A percentile compares a stretch with the other conserved stretches of the same genome.
Evolutionary conservation across 306 rosid genomes (phyloP).

Genomic region (Lablab purpureus): DNA sequence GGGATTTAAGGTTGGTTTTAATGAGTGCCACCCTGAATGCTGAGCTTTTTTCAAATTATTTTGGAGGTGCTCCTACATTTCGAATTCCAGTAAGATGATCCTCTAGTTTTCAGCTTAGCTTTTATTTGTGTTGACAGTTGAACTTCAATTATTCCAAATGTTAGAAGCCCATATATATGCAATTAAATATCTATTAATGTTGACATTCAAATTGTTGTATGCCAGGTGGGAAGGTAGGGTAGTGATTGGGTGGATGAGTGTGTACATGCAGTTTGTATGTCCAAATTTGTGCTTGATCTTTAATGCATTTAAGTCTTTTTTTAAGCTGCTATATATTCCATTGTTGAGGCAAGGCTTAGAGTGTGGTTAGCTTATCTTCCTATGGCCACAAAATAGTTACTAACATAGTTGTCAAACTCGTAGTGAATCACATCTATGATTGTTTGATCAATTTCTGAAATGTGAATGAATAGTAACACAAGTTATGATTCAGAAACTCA

Average conservation of each 20-base stretch:
- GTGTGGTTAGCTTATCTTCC: constrained; percentile 30
- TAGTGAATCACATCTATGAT: too few species aligned
- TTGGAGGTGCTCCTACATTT: constrained; percentile 73
- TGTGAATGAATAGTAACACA: too few species aligned
- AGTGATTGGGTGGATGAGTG: constrained; percentile 28
- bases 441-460: too few species aligned
- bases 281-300: constrained; percentile 6
- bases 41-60: constrained; percentile 87
- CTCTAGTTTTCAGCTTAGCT: constrained; percentile 30
- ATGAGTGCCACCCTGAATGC: constrained; percentile 99
- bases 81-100: constrained; percentile 70
- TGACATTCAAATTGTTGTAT: constrained; percentile 28
- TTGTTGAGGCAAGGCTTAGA: constrained; percentile 11
- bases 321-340: constrained; percentile 12
- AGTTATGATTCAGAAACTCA: too few species aligned
- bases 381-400: background rate
- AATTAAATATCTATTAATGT: background rate
- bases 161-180: constrained; percentile 25
- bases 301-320: constrained; percentile 1
- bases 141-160: constrained; percentile 23
- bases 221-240: constrained; percentile 11
- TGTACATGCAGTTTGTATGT: constrained; percentile 24
- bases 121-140: constrained; percentile 30
- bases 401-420: constrained; percentile 19
- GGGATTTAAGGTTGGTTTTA: constrained; percentile 83